These are phyloP conservation scores for Pinus tabuliformis DNA, from an alignment of 75 land plant species.

Conservation along the genomic window DNA sequence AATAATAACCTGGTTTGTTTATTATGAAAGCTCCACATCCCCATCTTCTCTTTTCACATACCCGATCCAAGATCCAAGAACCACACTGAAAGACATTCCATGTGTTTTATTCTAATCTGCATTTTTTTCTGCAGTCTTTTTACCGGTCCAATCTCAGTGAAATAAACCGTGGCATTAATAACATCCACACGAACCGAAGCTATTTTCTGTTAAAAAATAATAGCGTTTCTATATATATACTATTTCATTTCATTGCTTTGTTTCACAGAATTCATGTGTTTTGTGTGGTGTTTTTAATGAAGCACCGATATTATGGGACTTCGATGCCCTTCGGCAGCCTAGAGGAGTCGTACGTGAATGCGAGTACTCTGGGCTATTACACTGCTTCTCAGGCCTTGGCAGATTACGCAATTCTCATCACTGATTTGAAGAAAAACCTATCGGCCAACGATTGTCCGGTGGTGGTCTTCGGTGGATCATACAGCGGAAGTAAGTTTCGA, in stretches of 20 bases:
- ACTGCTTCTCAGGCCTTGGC: constrained; percentile 66
- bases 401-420: constrained; percentile 46
- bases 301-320: constrained; percentile 71
- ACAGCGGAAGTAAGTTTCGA: constrained; percentile 62
- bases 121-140: too few relatives aligned
- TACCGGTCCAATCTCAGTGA: too few relatives aligned
- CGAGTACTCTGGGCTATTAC: constrained; percentile 35
- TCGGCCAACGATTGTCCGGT: constrained; percentile 50
- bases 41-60: too few relatives aligned
- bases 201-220: too few relatives aligned
- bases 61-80: too few relatives aligned
- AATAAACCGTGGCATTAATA: too few relatives aligned
- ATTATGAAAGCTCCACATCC: too few relatives aligned
- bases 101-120: too few relatives aligned
- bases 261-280: not conserved
- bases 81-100: too few relatives aligned
- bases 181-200: too few relatives aligned
- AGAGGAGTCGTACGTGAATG: constrained; percentile 31
- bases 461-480: constrained; percentile 65
- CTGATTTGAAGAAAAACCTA: constrained; percentile 39
- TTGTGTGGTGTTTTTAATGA: not conserved
- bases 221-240: too few relatives aligned
- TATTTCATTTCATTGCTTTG: not conserved
- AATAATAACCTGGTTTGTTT: too few relatives aligned
- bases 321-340: constrained; percentile 49